Conservation (phyloP, 176 grass and related monocot genomes). For the Lolium multiflorum region DNA sequence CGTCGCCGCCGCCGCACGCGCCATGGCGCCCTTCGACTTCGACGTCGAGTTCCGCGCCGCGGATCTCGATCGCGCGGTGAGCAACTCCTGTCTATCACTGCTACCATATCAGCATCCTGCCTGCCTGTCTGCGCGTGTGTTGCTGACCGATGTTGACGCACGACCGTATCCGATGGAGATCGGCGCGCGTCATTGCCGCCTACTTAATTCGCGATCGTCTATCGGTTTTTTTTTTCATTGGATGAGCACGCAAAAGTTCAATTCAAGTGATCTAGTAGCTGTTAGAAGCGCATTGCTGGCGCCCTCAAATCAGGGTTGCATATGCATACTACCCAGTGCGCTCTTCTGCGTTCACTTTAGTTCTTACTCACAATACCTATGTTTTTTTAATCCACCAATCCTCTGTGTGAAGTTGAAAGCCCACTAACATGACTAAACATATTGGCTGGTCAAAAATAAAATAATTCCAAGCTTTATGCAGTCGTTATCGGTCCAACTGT, state of each 20-base stretch:
- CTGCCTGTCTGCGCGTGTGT: background rate
- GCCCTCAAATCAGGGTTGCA: background rate
- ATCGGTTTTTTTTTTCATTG: background rate
- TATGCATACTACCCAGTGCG: too few relatives aligned
- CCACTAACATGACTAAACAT: background rate
- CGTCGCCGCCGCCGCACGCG: constrained; percentile 44
- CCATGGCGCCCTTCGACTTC: constrained; percentile 62
- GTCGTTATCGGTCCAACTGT: background rate
- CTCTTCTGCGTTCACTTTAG: background rate
- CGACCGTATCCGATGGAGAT: background rate
- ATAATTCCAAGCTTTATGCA: background rate
- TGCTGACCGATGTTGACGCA: background rate
- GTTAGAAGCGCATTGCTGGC: background rate
- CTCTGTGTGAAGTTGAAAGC: background rate
- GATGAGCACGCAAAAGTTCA: background rate
- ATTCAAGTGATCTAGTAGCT: background rate
- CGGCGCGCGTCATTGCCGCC: constrained; percentile 1
- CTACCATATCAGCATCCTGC: background rate
- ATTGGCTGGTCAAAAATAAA: background rate
- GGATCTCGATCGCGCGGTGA: constrained; percentile 73
- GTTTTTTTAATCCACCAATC: background rate
- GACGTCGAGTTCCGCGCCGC: constrained; percentile 72
- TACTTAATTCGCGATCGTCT: background rate
- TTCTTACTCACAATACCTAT: background rate
- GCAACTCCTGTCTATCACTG: background rate